A percentile compares a stretch with the other conserved stretches of the same genome.
Conservation (phyloP, 257 asterid genomes). For the Solanum rostratum region DNA sequence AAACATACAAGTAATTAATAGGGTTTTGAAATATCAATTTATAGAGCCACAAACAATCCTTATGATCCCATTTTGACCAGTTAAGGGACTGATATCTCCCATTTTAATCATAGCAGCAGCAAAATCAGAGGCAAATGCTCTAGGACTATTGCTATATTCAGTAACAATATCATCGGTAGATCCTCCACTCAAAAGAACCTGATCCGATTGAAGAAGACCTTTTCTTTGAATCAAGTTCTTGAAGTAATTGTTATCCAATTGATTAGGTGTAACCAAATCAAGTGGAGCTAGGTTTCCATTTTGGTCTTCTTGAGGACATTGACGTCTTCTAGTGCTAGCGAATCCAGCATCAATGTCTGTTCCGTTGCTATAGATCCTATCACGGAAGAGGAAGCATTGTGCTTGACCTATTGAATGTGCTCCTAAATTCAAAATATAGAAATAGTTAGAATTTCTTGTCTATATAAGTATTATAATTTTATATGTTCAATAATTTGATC, state of each 20-base stretch:
- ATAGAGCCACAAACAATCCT: conserved; percentile 12
- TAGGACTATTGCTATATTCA: background rate
- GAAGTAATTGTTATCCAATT: conserved; percentile 35
- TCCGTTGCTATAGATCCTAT: conserved; percentile 25
- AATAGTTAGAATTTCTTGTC: background rate
- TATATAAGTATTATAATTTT: background rate
- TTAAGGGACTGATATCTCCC: conserved; percentile 23
- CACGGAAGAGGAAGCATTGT: conserved; percentile 16
- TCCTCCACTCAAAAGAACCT: background rate
- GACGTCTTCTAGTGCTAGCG: conserved; percentile 11
- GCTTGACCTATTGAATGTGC: background rate
- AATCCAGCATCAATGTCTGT: conserved; percentile 24
- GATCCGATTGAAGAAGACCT: conserved; percentile 38
- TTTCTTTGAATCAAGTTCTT: conserved; percentile 13
- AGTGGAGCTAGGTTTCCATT: conserved; percentile 20
- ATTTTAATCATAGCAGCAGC: conserved; percentile 28
- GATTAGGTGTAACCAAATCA: conserved; percentile 38
- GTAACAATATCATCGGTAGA: background rate
- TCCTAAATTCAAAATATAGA: background rate
- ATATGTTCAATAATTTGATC: background rate
- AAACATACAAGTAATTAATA: background rate
- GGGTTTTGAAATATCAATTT: background rate
- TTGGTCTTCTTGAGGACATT: conserved; percentile 5
- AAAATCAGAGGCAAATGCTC: conserved; percentile 16
- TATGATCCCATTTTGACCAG: background rate